Percentiles rank a stretch among this genome's conserved stretches.
These are phyloP conservation scores for Viridothelium virens DNA, from an alignment of 495 filamentous ascomycete species.

Conservation along the genomic window DNA sequence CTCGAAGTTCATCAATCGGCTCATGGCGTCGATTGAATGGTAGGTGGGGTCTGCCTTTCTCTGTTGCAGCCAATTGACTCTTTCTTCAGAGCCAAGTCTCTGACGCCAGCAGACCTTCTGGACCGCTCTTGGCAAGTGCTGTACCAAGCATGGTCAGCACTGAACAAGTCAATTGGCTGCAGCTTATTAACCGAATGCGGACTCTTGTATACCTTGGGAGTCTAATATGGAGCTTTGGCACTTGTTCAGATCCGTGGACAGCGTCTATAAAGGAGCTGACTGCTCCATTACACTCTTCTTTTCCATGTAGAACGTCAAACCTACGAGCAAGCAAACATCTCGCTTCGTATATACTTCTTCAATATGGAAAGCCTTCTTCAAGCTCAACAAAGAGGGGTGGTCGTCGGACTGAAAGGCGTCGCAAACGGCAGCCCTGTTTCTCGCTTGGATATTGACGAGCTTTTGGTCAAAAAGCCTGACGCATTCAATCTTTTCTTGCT, in stretches of 20 bases:
- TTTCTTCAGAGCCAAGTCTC: neutral
- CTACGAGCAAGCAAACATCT: neutral
- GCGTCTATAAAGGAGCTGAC: neutral
- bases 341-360: neutral
- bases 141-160: neutral
- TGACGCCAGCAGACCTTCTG: neutral
- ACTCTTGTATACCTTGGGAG: neutral
- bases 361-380: neutral
- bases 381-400: neutral
- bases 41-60: neutral
- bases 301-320: neutral
- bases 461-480: neutral
- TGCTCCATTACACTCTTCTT: neutral
- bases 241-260: neutral
- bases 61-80: neutral
- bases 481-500: neutral
- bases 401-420: neutral
- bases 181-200: neutral
- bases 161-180: neutral
- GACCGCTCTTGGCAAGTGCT: neutral
- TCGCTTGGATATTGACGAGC: neutral
- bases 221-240: neutral
- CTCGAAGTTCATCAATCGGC: neutral
- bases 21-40: neutral
- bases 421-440: neutral